A percentile compares a stretch with the other conserved stretches of the same genome.
phyloP scores from a whole-genome alignment of 1,139 yeast genomes.

The Debaryomyces coudertii region DNA sequence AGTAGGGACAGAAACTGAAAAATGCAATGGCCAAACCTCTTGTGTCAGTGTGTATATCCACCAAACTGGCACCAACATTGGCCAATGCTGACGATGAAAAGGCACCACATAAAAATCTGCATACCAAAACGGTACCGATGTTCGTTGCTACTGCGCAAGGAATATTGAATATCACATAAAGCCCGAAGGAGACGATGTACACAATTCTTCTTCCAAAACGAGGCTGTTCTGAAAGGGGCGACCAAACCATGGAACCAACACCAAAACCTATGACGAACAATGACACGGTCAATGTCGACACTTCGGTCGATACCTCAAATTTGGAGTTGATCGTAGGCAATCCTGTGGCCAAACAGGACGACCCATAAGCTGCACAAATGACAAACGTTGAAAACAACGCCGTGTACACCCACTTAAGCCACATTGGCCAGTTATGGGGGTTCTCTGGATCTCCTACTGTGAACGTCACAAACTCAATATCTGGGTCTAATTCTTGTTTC shows the following conservation, averaged over 20 bases:
- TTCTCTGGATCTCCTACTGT: constrained; percentile 76
- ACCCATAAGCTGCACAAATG: constrained; percentile 87
- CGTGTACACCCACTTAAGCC: constrained; percentile 68
- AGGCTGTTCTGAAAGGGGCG: constrained; percentile 77
- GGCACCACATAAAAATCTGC: constrained; percentile 86
- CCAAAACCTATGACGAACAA: constrained; percentile 89
- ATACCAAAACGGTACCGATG: constrained; percentile 76
- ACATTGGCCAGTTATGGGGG: constrained; percentile 78
- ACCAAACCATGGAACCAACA: constrained; percentile 88
- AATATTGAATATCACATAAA: constrained; percentile 78
- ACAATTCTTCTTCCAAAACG: constrained; percentile 83
- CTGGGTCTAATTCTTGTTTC: constrained; percentile 52
- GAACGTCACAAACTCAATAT: constrained; percentile 81
- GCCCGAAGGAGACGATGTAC: constrained; percentile 71
- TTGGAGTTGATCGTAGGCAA: constrained; percentile 62
- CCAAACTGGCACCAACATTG: constrained; percentile 87
- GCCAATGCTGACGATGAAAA: constrained; percentile 83
- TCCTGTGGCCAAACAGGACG: constrained; percentile 89
- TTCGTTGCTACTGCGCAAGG: constrained; percentile 89
- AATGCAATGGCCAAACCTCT: constrained; percentile 90
- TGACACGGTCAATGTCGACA: constrained; percentile 77
- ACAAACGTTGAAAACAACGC: constrained; percentile 67
- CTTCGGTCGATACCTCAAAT: constrained; percentile 73
- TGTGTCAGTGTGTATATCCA: constrained; percentile 78
- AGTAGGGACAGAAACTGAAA: constrained; percentile 89